phyloP scores from a whole-genome alignment of 2,329 filamentous ascomycete species.

The Microthyrium microscopicum region DNA sequence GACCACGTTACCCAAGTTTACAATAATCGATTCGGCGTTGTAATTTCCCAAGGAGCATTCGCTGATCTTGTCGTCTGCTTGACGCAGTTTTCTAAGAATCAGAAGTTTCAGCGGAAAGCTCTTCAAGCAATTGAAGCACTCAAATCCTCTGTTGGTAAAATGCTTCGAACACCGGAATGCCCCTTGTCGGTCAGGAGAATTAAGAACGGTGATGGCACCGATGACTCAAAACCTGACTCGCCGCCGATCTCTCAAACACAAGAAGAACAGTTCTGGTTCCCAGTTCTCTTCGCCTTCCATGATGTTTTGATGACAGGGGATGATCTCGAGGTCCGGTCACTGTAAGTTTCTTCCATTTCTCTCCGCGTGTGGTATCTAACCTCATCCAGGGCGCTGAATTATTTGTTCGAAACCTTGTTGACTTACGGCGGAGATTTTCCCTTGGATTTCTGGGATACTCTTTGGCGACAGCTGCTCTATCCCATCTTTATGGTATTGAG shows the following conservation, averaged over 20 bases:
- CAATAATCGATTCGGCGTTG: constrained; percentile 84
- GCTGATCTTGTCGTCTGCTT: constrained; percentile 91
- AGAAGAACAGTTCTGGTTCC: constrained; percentile 98
- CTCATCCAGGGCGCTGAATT: constrained; percentile 58
- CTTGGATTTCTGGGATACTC: constrained; percentile 90
- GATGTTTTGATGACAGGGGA: constrained; percentile 98
- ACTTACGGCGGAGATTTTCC: constrained; percentile 84
- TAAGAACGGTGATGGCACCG: constrained; percentile 19
- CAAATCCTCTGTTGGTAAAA: constrained; percentile 82
- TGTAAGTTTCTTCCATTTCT: constrained; percentile 17
- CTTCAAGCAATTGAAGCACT: constrained; percentile 88
- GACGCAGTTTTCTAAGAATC: constrained; percentile 97
- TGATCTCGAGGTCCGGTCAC: constrained; percentile 82
- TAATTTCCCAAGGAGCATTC: constrained; percentile 92
- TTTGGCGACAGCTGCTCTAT: constrained; percentile 92
- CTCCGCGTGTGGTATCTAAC: neutral
- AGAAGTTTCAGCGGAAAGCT: constrained; percentile 96
- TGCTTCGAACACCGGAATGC: constrained; percentile 92
- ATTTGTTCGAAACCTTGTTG: constrained; percentile 88
- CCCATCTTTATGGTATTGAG: constrained; percentile 98
- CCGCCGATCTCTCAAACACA: constrained; percentile 67
- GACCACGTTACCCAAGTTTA: constrained; percentile 95
- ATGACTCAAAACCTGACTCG: constrained; percentile 25
- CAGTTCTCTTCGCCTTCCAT: constrained; percentile 93
- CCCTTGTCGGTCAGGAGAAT: constrained; percentile 61